Evolutionary conservation across 2,329 filamentous ascomycete species (phyloP), one percentile per base, ranked within the genome.

Genomic region (Paecilomyces variotii): DNA sequence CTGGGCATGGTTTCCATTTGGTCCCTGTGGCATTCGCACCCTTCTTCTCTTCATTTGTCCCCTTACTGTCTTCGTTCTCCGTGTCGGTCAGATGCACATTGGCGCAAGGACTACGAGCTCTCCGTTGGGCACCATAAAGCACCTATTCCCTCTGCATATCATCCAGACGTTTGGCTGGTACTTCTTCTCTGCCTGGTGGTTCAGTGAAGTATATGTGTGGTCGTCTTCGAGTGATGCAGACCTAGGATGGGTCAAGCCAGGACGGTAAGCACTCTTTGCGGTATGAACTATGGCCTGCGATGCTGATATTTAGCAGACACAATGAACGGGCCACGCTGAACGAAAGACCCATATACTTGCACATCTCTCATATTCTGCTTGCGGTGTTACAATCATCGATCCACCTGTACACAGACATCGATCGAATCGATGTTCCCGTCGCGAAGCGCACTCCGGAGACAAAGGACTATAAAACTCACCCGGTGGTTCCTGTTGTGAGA

Each of bases 1-100:
- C 61, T 96, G 91, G 91, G 80, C 86, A 66, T 93, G 90, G 88
- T 91, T 96, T 64, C 91, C 91, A 26, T 67, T 96, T 45, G 89
- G 91, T 56, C 81, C 82, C 57, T 84, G 88, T 52, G 91, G 90
- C 60, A 74, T 95, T 57, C 88, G 91, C 65, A 84, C 90, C 4
- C 70, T 87, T 14, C 81, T 91, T 62, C 83, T 97, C 63, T 93
- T 92, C 76, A 78, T 89, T 61, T 88, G 87, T 65, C 86, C 85
- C 60, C 83, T 97, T 60, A 79, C 85, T 58, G 82, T 97, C 64
- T 89, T 96, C 76, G 82, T 96, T 65, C 83, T 97, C 56, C 90
- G 92, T 68, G 90, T 97, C 68, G 86, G 88, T 52, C 88, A 92
- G 72, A 86, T 91, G 74, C 90, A 93, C 70, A 82, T 89, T 62